Evolutionary conservation across 176 grass and related monocot genomes (phyloP), one percentile per base, ranked within the genome.

Genomic region (Oryza coarctata): DNA sequence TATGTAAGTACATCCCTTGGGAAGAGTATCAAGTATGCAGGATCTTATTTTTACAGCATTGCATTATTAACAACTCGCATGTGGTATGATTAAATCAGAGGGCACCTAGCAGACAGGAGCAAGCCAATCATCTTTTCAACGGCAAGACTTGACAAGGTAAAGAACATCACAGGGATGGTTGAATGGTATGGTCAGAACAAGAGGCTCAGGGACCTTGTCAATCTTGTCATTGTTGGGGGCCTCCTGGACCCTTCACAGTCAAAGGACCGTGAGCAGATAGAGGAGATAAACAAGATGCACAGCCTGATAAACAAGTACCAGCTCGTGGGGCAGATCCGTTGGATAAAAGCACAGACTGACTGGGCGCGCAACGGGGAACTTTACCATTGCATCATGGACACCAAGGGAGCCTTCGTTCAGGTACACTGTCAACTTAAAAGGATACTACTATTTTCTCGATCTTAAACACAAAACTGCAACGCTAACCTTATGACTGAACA

Each of bases 121-220:
- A 98, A 95, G 78, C 96, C 96, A 36, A 90, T 99, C 70, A 80
- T 99, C 57, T 99, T 99, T 87, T 95, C 96, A 0, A 99, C 95
- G 96, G 96, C 96, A 23, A 92, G 96, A 79, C 89, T 99, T 6
- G 96, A 99, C 77, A 95, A 82, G 33, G 89, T 99, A 65, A 99
- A 99, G 87, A 99, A 99, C 50, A 92, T 99, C 60, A 95, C 91
- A 9, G 93, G 96, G 75, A 71, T 99, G 15, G 96, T 99, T 5
- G 96, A 99, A 77, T 99, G 85, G 89, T 99, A 95, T 30, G 93
- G 91, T 14, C 94, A 99, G 66, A 94, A 94, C 87, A 95, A 94
- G 80, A 87, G 77, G 81, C 77, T 99, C 35, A 88, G 91, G 80
- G 91, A 92, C 64, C 89, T 99, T 5, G 93, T 89, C 36, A 95